These are phyloP conservation scores for Zygnema cylindricum DNA, from an alignment of 139 green algal species.

Conservation along the genomic window DNA sequence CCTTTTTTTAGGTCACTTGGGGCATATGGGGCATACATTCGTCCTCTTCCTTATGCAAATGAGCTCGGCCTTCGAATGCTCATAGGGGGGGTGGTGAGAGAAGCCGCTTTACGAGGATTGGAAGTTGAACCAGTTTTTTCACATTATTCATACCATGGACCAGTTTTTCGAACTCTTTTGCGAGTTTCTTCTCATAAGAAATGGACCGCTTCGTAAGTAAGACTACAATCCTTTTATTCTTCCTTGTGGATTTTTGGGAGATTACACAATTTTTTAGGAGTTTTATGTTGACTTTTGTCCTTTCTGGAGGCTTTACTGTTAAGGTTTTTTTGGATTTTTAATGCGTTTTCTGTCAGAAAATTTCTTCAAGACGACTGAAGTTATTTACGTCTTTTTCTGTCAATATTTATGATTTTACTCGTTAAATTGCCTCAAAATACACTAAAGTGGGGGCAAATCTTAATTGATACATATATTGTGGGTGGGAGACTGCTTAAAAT, in stretches of 20 bases:
- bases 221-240: neutral
- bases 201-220: slow-evolving; percentile 46
- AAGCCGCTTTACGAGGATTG: slow-evolving; percentile 25
- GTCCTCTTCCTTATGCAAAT: slow-evolving; percentile 55
- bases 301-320: neutral
- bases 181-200: neutral
- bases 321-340: neutral
- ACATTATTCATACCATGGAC: slow-evolving; percentile 60
- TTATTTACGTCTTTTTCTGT: too few species aligned
- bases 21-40: slow-evolving; percentile 46
- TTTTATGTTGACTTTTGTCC: neutral
- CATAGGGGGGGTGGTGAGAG: slow-evolving; percentile 50
- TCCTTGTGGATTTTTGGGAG: neutral
- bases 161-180: slow-evolving; percentile 63
- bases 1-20: slow-evolving; percentile 44
- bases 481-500: too few species aligned
- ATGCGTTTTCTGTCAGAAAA: too few species aligned
- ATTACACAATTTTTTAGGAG: neutral
- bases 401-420: too few species aligned
- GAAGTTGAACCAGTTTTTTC: slow-evolving; percentile 59
- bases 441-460: too few species aligned
- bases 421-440: too few species aligned
- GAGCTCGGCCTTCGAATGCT: slow-evolving; percentile 62
- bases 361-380: too few species aligned
- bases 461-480: too few species aligned